phyloP scores from a whole-genome alignment of 2,329 filamentous ascomycete genomes.

The Anthostomella pinea region DNA sequence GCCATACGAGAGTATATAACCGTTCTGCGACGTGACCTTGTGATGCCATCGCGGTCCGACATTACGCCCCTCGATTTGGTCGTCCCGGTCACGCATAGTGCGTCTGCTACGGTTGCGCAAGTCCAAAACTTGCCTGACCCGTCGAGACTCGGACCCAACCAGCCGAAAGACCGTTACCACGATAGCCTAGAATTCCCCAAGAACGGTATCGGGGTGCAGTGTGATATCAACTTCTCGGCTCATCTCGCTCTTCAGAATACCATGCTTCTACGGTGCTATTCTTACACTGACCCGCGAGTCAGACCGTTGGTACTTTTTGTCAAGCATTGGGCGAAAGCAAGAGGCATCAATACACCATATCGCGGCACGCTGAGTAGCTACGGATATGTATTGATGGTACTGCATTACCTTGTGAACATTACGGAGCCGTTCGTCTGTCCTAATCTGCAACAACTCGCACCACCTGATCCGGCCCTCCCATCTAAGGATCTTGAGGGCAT shows the following conservation, averaged over 20 bases:
- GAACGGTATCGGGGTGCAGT: constrained; percentile 74
- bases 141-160: constrained; percentile 47
- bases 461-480: constrained; percentile 36
- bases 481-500: constrained; percentile 38
- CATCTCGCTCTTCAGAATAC: constrained; percentile 83
- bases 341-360: constrained; percentile 84
- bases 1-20: constrained; percentile 49
- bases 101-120: constrained; percentile 35
- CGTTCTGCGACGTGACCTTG: constrained; percentile 44
- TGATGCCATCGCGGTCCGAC: constrained; percentile 15
- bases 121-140: constrained; percentile 49
- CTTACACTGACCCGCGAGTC: constrained; percentile 73
- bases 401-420: constrained; percentile 86
- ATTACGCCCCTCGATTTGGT: constrained; percentile 32
- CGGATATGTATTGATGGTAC: constrained; percentile 86
- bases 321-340: constrained; percentile 84
- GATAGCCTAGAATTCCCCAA: constrained; percentile 75
- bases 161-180: constrained; percentile 51
- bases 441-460: constrained; percentile 67
- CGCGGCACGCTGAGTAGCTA: constrained; percentile 85
- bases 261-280: constrained; percentile 77
- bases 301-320: constrained; percentile 78
- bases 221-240: constrained; percentile 89
- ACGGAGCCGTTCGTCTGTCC: constrained; percentile 77
- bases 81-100: constrained; percentile 37